These are phyloP conservation scores for Gymnopilus junonius DNA, from an alignment of 768 basidiomycete genomes.

Conservation along the genomic window DNA sequence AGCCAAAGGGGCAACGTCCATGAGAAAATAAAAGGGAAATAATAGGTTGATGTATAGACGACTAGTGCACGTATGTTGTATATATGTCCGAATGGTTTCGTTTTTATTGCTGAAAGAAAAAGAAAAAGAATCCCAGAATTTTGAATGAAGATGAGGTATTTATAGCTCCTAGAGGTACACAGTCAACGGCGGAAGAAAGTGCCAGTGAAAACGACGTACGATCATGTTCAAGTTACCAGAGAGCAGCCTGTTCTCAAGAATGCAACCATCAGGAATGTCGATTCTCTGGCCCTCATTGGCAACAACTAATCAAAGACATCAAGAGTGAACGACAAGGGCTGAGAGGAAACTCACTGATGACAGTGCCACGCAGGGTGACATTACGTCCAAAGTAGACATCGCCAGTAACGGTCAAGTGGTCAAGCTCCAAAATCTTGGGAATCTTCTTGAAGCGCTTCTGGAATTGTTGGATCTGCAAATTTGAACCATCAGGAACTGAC, in stretches of 20 bases:
- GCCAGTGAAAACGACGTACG: conserved; percentile 34
- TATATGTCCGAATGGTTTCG: conserved; percentile 7
- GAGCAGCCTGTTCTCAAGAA: conserved; percentile 77
- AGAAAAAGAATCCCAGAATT: neutral
- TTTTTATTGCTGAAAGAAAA: neutral
- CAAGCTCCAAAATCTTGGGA: conserved; percentile 87
- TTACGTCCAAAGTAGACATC: conserved; percentile 91
- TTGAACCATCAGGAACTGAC: neutral
- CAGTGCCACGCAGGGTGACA: conserved; percentile 86
- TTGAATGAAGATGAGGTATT: neutral
- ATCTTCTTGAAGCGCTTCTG: conserved; percentile 96
- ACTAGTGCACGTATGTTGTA: conserved; percentile 5
- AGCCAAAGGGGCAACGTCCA: neutral
- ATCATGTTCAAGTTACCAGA: conserved; percentile 89
- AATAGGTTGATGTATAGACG: conserved; percentile 3
- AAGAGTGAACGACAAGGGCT: neutral
- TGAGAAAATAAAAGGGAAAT: neutral
- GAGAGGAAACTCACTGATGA: conserved; percentile 57
- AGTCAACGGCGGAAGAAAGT: neutral
- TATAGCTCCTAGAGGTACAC: conserved; percentile 17
- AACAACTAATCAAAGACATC: conserved; percentile 46
- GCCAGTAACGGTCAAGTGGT: conserved; percentile 92
- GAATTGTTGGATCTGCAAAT: conserved; percentile 74
- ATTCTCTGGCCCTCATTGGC: conserved; percentile 85
- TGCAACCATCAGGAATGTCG: conserved; percentile 82